phyloP scores from a whole-genome alignment of 176 grass and related monocot genomes.

The Oryza meridionalis region DNA sequence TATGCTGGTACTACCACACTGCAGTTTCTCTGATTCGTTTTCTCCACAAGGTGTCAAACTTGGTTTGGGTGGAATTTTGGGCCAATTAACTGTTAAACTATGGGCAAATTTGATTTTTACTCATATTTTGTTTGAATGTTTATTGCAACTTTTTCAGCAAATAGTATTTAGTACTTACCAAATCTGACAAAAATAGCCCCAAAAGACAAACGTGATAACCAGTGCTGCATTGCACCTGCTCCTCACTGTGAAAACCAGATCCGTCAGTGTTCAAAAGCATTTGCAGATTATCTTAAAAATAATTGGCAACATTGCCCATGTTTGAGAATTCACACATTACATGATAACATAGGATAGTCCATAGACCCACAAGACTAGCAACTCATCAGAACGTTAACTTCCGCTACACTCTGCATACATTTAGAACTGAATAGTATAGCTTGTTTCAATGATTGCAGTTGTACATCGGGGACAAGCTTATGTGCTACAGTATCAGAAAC shows the following conservation, averaged over 20 bases:
- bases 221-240: neutral
- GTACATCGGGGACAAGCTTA: conserved; percentile 47
- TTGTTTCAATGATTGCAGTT: conserved; percentile 62
- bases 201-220: neutral
- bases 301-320: conserved; percentile 16
- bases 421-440: conserved; percentile 22
- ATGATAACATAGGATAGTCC: neutral
- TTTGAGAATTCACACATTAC: neutral
- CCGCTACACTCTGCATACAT: conserved; percentile 1
- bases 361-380: neutral
- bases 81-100: neutral
- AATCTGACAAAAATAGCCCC: neutral
- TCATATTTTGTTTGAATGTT: neutral
- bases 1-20: conserved; percentile 72
- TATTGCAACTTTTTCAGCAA: neutral
- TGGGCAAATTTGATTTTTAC: neutral
- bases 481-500: conserved; percentile 63
- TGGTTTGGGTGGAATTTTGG: neutral
- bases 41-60: neutral
- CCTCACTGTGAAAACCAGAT: neutral
- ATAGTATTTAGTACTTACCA: neutral
- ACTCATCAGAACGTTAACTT: conserved; percentile 13
- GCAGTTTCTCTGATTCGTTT: neutral
- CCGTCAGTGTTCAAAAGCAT: neutral
- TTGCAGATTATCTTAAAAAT: conserved; percentile 22